A percentile compares a stretch with the other conserved stretches of the same genome.
Conservation (phyloP, 1,284 basidiomycete genomes). For the Ceratobasidium sp. region DNA sequence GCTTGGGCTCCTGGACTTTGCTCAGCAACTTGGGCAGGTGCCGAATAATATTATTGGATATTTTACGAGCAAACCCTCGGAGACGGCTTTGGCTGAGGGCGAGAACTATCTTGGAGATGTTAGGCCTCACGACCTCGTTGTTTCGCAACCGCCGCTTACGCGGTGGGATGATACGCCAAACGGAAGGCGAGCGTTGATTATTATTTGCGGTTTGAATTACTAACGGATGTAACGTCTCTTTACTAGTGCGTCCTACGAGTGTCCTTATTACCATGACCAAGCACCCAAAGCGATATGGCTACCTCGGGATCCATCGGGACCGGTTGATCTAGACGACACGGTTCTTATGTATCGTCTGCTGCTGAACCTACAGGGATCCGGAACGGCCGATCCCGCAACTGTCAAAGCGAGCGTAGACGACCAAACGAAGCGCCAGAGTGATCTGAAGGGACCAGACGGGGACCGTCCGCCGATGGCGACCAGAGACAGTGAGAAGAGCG, state of each 20-base stretch:
- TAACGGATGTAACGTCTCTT: not conserved
- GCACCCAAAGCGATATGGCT: constrained; percentile 29
- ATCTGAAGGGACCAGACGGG: not conserved
- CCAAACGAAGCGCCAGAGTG: not conserved
- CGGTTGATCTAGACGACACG: constrained; percentile 36
- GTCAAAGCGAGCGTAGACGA: not conserved
- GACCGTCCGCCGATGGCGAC: not conserved
- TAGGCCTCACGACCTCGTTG: constrained; percentile 15
- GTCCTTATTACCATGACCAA: constrained; percentile 35
- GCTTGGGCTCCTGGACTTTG: constrained; percentile 25
- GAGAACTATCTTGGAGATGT: constrained; percentile 24
- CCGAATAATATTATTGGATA: constrained; percentile 1
- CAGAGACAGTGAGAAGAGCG: constrained; percentile 24
- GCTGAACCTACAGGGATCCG: constrained; percentile 6
- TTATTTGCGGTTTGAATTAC: too few species aligned
- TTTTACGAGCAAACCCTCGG: constrained; percentile 1
- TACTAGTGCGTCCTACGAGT: constrained; percentile 26
- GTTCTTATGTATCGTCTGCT: constrained; percentile 32
- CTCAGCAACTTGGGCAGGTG: constrained; percentile 34
- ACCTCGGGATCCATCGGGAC: constrained; percentile 34
- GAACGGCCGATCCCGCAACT: not conserved
- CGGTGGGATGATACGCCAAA: constrained; percentile 41
- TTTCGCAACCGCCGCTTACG: not conserved
- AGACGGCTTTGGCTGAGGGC: not conserved
- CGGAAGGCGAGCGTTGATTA: constrained; percentile 7